Conservation (phyloP, 2,329 filamentous ascomycete genomes). For the Stachybotrys chlorohalonatus region DNA sequence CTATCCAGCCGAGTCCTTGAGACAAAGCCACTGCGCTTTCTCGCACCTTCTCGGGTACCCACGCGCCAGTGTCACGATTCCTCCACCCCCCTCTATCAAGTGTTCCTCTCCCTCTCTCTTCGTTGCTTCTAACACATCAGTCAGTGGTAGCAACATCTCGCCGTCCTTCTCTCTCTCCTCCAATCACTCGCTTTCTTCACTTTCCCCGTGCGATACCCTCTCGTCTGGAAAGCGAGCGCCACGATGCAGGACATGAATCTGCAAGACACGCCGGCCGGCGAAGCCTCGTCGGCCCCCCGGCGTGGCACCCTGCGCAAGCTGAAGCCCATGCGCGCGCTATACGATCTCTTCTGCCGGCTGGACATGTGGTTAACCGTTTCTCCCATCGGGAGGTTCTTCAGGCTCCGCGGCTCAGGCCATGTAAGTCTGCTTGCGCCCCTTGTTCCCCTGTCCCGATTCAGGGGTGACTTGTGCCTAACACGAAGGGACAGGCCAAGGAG, state of each 20-base stretch:
- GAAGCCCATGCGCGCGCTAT: constrained; percentile 18
- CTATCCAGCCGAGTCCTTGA: background rate
- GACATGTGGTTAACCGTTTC: constrained; percentile 29
- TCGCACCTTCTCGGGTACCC: background rate
- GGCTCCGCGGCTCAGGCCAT: constrained; percentile 59
- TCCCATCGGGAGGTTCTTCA: constrained; percentile 51
- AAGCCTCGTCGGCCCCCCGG: background rate
- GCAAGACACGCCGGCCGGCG: background rate
- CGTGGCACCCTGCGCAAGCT: constrained; percentile 10
- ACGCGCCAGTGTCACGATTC: background rate
- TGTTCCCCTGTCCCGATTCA: constrained; percentile 1
- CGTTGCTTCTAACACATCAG: background rate
- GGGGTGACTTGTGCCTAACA: background rate
- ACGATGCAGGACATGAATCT: constrained; percentile 5
- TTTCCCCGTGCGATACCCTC: background rate
- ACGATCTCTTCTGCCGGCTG: constrained; percentile 24
- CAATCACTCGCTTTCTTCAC: background rate
- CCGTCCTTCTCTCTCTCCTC: background rate
- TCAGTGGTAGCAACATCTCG: too few species aligned
- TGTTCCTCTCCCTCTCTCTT: background rate
- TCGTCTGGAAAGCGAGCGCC: background rate
- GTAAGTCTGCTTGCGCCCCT: constrained; percentile 31
- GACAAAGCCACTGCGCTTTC: background rate
- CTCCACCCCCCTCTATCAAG: background rate
- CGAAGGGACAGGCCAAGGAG: constrained; percentile 46